phyloP scores from a whole-genome alignment of 2,329 filamentous ascomycete species.

The Aspergillus melleus region DNA sequence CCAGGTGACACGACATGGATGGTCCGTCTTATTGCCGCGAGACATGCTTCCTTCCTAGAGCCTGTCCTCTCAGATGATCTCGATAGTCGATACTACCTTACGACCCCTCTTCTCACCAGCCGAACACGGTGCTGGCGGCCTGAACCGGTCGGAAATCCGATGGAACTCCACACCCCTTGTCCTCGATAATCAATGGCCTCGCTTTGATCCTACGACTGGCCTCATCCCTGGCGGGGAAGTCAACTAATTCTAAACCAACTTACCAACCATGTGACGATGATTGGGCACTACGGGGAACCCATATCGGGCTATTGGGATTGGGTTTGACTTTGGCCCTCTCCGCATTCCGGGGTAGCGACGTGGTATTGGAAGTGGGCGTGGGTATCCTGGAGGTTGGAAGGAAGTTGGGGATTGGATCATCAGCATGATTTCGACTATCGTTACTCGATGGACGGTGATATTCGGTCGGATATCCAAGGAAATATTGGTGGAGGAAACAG shows the following conservation, averaged over 20 bases:
- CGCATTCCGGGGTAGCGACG: constrained; percentile 14
- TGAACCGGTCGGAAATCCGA: constrained; percentile 10
- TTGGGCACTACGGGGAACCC: neutral
- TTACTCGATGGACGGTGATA: neutral
- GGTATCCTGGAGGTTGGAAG: neutral
- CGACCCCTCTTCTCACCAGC: neutral
- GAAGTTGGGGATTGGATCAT: neutral
- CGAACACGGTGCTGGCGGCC: neutral
- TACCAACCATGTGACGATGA: neutral
- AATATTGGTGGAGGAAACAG: neutral
- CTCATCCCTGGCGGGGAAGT: neutral
- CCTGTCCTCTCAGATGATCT: neutral
- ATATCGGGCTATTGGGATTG: neutral
- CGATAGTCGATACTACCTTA: neutral
- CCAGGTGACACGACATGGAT: neutral
- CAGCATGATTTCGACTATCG: neutral
- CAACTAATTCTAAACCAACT: neutral
- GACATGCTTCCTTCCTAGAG: neutral
- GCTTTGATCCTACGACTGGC: too few species aligned
- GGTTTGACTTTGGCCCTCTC: constrained; percentile 1
- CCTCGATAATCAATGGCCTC: neutral
- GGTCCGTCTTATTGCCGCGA: neutral
- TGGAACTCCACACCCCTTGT: constrained; percentile 6
- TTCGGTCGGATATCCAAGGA: neutral
- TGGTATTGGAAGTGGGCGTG: neutral